phyloP scores from a whole-genome alignment of 2,329 filamentous ascomycete genomes.

The Aspergillus fischeri region DNA sequence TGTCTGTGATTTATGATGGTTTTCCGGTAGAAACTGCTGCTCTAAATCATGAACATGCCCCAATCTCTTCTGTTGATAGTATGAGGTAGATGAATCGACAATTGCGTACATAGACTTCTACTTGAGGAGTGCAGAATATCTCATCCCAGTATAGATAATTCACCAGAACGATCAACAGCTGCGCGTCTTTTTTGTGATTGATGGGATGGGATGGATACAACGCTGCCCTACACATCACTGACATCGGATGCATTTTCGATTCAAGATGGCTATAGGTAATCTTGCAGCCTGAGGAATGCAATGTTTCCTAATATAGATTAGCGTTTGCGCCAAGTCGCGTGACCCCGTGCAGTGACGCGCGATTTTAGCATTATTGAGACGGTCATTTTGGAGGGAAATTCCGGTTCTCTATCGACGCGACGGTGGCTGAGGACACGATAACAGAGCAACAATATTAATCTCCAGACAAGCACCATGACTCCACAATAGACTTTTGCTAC shows the following conservation, averaged over 20 bases:
- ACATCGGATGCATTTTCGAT: neutral
- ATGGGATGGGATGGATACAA: neutral
- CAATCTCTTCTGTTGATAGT: neutral
- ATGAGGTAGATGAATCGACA: neutral
- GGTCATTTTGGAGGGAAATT: neutral
- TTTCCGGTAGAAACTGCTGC: neutral
- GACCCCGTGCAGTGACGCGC: slow-evolving; percentile 9
- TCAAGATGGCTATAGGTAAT: neutral
- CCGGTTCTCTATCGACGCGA: neutral
- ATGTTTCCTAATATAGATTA: slow-evolving; percentile 14
- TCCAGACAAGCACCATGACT: neutral
- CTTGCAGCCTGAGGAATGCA: slow-evolving; percentile 20
- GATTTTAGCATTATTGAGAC: slow-evolving; percentile 5
- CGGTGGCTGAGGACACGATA: neutral
- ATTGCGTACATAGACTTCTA: neutral
- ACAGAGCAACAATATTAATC: neutral
- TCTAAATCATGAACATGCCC: neutral
- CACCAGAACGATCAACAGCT: neutral
- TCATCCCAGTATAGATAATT: neutral
- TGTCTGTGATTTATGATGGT: slow-evolving; percentile 13
- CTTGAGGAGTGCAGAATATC: neutral
- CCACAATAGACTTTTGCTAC: neutral
- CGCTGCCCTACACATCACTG: neutral
- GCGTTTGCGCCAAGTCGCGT: slow-evolving; percentile 3
- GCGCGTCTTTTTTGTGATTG: neutral